Conservation (phyloP, 495 filamentous ascomycete species). For the Glutinoglossum americanum region DNA sequence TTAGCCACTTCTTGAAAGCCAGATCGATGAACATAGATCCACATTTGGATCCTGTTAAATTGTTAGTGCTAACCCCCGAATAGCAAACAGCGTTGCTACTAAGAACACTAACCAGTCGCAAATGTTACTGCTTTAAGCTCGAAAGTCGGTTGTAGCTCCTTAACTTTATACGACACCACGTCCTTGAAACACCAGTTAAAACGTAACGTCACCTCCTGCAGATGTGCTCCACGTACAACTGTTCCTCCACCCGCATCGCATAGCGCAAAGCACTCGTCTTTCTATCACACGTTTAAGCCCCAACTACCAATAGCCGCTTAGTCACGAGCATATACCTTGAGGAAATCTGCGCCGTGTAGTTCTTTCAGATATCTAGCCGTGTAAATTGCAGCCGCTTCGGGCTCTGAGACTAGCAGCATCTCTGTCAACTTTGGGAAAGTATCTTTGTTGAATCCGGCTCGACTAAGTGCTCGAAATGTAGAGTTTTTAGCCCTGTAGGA, state of each 20-base stretch:
- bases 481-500: not conserved
- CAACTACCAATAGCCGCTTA: slow-evolving; percentile 1
- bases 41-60: not conserved
- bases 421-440: not conserved
- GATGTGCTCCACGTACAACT: slow-evolving; percentile 8
- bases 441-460: not conserved
- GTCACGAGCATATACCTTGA: not conserved
- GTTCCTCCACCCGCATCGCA: slow-evolving; percentile 12
- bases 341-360: not conserved
- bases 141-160: not conserved
- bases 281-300: not conserved
- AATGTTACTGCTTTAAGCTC: not conserved
- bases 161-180: not conserved
- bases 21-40: not conserved
- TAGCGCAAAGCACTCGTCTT: slow-evolving; percentile 8
- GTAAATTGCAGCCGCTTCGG: not conserved
- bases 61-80: not conserved
- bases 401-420: not conserved
- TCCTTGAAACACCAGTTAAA: not conserved
- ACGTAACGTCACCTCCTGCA: not conserved
- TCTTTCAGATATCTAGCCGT: not conserved
- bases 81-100: not conserved
- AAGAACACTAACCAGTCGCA: not conserved
- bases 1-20: not conserved
- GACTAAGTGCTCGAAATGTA: not conserved